Conservation (phyloP, 2,329 filamentous ascomycete genomes). For the Penicillium brasilianum region DNA sequence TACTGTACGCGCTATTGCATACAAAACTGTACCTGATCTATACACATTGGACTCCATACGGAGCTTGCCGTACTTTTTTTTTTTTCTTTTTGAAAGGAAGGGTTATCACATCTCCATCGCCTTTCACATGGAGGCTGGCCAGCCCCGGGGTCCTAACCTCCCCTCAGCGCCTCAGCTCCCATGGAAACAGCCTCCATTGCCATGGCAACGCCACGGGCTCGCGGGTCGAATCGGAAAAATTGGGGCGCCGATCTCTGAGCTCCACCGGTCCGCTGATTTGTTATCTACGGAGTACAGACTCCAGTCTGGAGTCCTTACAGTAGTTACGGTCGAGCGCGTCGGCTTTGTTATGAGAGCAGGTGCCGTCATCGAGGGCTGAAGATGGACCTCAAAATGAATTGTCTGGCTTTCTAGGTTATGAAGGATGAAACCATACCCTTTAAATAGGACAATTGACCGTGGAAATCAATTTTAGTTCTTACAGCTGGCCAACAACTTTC, state of each 20-base stretch:
- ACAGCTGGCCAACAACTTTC: background rate
- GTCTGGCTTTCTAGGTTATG: too few species aligned
- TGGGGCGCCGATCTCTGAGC: slow-evolving; percentile 19
- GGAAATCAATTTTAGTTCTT: too few species aligned
- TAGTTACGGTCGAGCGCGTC: background rate
- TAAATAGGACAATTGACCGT: background rate
- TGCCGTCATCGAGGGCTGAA: background rate
- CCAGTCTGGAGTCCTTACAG: background rate
- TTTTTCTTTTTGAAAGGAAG: too few species aligned
- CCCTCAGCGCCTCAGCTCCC: slow-evolving; percentile 10
- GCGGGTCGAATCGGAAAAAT: slow-evolving; percentile 28
- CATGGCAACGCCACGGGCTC: slow-evolving; percentile 22
- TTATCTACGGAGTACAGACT: background rate
- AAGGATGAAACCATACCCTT: background rate
- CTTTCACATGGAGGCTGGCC: slow-evolving; percentile 27
- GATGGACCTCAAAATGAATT: too few species aligned
- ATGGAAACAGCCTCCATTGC: slow-evolving; percentile 13
- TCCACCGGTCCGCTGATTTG: too few species aligned
- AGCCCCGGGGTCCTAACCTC: slow-evolving; percentile 5
- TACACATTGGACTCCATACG: background rate
- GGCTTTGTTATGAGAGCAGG: background rate
- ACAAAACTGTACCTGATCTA: background rate
- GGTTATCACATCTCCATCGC: background rate
- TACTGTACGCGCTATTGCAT: background rate
- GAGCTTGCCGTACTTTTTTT: too few species aligned